Percentiles rank a stretch among this genome's conserved stretches.
These are phyloP conservation scores for Ogataea methanolica DNA, from an alignment of 805 yeast species.

Conservation along the genomic window DNA sequence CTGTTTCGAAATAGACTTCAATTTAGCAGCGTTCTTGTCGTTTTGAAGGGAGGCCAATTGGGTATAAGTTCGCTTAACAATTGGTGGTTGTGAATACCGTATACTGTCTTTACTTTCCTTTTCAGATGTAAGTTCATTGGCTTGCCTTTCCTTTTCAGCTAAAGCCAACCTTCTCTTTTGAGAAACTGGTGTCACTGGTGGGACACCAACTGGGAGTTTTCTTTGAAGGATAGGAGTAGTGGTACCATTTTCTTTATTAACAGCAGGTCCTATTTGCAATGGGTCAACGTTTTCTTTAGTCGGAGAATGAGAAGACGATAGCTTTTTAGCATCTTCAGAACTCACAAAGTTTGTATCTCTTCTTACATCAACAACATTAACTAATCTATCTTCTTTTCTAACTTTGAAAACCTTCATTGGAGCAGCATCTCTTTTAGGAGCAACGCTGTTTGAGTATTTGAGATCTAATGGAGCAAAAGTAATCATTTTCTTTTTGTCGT, in stretches of 20 bases:
- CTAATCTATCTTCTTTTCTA: constrained; percentile 19
- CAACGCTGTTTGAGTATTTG: background rate
- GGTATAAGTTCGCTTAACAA: constrained; percentile 2
- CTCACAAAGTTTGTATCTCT: constrained; percentile 16
- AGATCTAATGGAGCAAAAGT: constrained; percentile 18
- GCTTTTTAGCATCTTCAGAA: constrained; percentile 17
- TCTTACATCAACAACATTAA: constrained; percentile 15
- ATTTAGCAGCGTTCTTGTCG: background rate
- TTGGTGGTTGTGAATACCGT: constrained; percentile 1
- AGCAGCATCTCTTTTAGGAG: constrained; percentile 3
- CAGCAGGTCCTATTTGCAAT: background rate
- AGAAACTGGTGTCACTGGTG: constrained; percentile 5
- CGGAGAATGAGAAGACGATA: constrained; percentile 9
- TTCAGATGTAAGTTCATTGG: background rate
- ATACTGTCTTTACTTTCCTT: background rate
- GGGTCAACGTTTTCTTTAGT: constrained; percentile 5
- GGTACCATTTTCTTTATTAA: background rate
- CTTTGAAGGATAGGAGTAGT: background rate
- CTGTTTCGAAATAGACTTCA: constrained; percentile 5
- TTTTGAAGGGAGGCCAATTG: constrained; percentile 4
- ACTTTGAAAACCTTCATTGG: constrained; percentile 16
- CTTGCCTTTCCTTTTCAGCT: too few species aligned
- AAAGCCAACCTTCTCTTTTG: too few species aligned
- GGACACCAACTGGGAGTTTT: background rate
- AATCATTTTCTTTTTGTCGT: constrained; percentile 36